phyloP scores from a whole-genome alignment of 305 asterid species.

The Andrographis paniculata region DNA sequence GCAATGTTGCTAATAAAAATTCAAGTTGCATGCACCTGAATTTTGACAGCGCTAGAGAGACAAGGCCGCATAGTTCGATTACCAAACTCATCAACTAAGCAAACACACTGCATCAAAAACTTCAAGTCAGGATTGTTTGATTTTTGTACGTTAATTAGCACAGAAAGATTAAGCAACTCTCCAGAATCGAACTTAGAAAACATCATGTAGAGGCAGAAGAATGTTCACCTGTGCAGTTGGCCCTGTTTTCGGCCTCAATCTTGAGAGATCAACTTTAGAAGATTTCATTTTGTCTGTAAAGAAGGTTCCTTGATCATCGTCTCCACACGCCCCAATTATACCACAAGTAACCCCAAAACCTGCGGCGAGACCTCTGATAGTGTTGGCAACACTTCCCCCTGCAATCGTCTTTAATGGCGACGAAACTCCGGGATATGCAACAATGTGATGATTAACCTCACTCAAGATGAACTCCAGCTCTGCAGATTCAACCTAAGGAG shows the following conservation, averaged over 20 bases:
- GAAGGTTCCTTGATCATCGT: conserved; percentile 81
- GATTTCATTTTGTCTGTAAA: conserved; percentile 64
- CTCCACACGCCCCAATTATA: conserved; percentile 86
- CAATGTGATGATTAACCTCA: conserved; percentile 47
- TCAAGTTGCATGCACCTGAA: conserved; percentile 51
- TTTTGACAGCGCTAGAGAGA: conserved; percentile 77
- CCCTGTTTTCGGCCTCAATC: conserved; percentile 74
- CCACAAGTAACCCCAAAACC: conserved; percentile 88
- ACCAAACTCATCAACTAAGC: conserved; percentile 88
- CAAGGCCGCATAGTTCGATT: conserved; percentile 99
- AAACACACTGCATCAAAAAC: conserved; percentile 65
- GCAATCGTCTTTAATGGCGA: conserved; percentile 74
- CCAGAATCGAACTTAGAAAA: too few species aligned
- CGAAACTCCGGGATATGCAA: conserved; percentile 34
- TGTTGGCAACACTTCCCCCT: conserved; percentile 95
- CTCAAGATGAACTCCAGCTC: conserved; percentile 62
- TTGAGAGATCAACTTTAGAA: conserved; percentile 59
- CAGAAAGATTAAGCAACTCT: too few species aligned
- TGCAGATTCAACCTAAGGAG: conserved; percentile 55
- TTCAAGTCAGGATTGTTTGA: neutral
- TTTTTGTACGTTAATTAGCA: too few species aligned
- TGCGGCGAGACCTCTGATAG: conserved; percentile 86
- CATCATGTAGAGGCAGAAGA: conserved; percentile 3
- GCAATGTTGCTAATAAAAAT: conserved; percentile 1
- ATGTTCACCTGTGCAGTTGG: conserved; percentile 69